These are phyloP conservation scores for Aspergillus carbonarius DNA, from an alignment of 2,329 filamentous ascomycete genomes.

Conservation along the genomic window DNA sequence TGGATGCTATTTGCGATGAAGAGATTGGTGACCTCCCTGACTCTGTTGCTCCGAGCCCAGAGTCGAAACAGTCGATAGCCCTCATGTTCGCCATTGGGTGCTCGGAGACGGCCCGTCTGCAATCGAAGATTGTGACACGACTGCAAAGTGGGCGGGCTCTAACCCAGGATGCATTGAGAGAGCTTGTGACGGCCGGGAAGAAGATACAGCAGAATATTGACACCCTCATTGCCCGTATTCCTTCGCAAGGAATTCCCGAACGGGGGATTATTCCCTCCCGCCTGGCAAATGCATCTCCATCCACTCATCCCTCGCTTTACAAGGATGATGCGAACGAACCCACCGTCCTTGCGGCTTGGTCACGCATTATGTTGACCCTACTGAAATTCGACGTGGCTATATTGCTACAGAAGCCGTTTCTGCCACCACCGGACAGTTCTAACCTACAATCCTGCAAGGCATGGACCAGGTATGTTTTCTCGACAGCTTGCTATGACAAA, in stretches of 20 bases:
- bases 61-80: background rate
- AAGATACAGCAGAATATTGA: background rate
- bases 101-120: background rate
- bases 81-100: background rate
- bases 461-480: background rate
- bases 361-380: background rate
- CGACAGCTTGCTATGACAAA: background rate
- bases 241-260: background rate
- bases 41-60: background rate
- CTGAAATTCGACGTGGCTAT: background rate
- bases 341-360: background rate
- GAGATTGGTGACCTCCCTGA: background rate
- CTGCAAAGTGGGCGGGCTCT: background rate
- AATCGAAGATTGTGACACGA: background rate
- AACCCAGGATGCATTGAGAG: background rate
- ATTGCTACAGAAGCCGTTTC: background rate
- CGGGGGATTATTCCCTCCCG: background rate
- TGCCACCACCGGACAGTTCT: background rate
- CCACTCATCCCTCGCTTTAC: background rate
- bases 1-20: background rate
- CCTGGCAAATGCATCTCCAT: background rate
- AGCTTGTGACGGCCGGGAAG: background rate
- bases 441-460: background rate
- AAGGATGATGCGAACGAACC: background rate
- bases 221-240: background rate